Conservation (phyloP, 768 basidiomycete genomes). For the Lyophyllum semitale region DNA sequence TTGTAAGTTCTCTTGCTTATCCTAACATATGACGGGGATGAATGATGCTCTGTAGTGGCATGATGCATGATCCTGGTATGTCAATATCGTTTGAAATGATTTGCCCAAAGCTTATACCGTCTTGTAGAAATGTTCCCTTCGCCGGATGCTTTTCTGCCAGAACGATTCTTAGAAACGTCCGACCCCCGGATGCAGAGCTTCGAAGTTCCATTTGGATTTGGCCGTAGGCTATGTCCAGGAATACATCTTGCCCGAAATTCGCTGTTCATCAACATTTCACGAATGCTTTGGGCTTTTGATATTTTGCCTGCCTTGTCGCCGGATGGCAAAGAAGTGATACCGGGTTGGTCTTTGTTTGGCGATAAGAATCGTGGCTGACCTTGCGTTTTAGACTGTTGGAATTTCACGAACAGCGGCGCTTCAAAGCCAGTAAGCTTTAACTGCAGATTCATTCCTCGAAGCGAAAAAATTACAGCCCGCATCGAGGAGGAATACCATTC, state of each 20-base stretch:
- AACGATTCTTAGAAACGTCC: constrained; percentile 36
- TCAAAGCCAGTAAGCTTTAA: constrained; percentile 33
- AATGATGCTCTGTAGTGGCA: constrained; percentile 5
- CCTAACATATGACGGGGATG: background rate
- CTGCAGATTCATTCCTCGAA: constrained; percentile 29
- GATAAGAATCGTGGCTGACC: background rate
- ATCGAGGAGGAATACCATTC: constrained; percentile 26
- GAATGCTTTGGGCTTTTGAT: constrained; percentile 37
- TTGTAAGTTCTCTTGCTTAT: background rate
- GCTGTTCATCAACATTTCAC: constrained; percentile 33
- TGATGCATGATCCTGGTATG: constrained; percentile 16
- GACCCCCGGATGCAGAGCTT: constrained; percentile 28
- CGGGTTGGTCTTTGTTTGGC: constrained; percentile 5
- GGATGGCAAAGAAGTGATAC: constrained; percentile 6
- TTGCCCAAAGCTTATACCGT: background rate
- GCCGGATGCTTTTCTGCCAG: constrained; percentile 29
- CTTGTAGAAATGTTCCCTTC: constrained; percentile 5
- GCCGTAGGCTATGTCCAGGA: constrained; percentile 39
- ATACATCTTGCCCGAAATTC: constrained; percentile 36
- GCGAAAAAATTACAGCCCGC: constrained; percentile 15
- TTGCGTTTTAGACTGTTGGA: constrained; percentile 23
- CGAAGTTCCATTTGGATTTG: constrained; percentile 42
- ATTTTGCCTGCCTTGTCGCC: constrained; percentile 22
- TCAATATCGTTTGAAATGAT: background rate
- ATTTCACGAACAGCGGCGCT: constrained; percentile 37